These are phyloP conservation scores for Leucocoprinus leucothites DNA, from an alignment of 768 basidiomycete genomes.

Conservation along the genomic window DNA sequence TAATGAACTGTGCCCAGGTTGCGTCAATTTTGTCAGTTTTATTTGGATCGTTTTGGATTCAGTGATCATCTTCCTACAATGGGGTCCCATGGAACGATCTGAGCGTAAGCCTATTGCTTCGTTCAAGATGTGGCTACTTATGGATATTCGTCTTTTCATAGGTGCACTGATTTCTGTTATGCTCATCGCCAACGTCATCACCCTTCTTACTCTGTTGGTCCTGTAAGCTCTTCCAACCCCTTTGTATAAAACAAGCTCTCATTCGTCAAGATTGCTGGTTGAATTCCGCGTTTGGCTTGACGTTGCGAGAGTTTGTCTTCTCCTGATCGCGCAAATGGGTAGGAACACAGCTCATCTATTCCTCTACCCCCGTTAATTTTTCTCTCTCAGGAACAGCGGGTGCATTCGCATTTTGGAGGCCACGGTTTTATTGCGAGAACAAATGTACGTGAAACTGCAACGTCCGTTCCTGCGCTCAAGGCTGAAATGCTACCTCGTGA, in stretches of 20 bases:
- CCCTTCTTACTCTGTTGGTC: constrained; percentile 25
- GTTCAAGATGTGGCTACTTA: neutral
- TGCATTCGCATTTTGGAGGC: constrained; percentile 20
- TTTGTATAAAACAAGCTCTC: neutral
- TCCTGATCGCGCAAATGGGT: constrained; percentile 22
- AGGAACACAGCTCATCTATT: neutral
- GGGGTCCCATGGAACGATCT: constrained; percentile 21
- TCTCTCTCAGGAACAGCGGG: constrained; percentile 19
- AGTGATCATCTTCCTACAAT: constrained; percentile 24
- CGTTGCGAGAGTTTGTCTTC: constrained; percentile 23
- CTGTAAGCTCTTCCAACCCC: constrained; percentile 19
- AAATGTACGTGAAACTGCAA: constrained; percentile 16
- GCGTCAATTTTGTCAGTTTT: constrained; percentile 23
- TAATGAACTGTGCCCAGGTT: constrained; percentile 11
- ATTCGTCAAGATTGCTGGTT: constrained; percentile 18
- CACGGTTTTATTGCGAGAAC: constrained; percentile 20
- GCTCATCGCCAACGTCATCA: constrained; percentile 23
- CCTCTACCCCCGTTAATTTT: neutral
- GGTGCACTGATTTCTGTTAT: constrained; percentile 26
- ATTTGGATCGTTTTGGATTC: constrained; percentile 26
- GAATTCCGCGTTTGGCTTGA: constrained; percentile 30
- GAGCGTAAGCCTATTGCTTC: constrained; percentile 21
- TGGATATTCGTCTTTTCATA: neutral
- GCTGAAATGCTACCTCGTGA: neutral
- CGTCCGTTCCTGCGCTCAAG: neutral